Evolutionary conservation across 108 stramenopile genomes (phyloP), one percentile per base, ranked within the genome.

Genomic region (Nitzschia sp.): DNA sequence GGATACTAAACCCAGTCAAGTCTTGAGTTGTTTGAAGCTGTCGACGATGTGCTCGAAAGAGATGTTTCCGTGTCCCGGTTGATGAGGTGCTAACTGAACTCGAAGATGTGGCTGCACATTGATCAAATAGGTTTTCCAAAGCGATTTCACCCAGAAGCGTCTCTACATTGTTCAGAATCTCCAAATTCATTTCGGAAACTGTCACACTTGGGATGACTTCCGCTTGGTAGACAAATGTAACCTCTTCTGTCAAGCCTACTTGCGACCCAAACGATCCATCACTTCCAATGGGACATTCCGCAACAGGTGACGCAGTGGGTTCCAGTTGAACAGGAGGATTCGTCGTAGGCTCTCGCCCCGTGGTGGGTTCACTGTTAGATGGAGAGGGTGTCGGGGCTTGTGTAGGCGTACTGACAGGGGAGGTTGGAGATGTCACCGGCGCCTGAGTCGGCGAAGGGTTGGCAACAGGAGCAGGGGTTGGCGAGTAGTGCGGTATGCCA

Each of bases 231-330:
- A 25, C 66, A 46, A 67, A 67, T 22, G 53, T 10, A 25, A 67
- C 15, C 41, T 52, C 66, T 67, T 67, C 50, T n/a, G 66, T 26
- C 20, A 67, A 22, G 29, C 66, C 66, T 17, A 67, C 37, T 52
- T 67, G 66, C 0, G 66, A 51, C 8, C 66, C 66, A 55, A 67
- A 67, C 34, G 55, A 42, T 3, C 66, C 66, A 43, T 67, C 66
- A 6, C 40, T 25, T 3, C 34, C 51, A 10, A 67, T 38, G 10
- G 39, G 8, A 55, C 66, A 67, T 12, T 26, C 9, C 21, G 21
- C 14, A 11, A 46, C 44, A 20, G 66, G 54, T 20, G 41, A 6
- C 2, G 66, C 42, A 10, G 66, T 39, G n/a, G 54, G 19, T 8
- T n/a, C n/a, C 15, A 17, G 2, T 1, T 40, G 34, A 15, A 20